Evolutionary conservation across 805 yeast genomes (phyloP).

Genomic region (Myxozyma lipomycoides): DNA sequence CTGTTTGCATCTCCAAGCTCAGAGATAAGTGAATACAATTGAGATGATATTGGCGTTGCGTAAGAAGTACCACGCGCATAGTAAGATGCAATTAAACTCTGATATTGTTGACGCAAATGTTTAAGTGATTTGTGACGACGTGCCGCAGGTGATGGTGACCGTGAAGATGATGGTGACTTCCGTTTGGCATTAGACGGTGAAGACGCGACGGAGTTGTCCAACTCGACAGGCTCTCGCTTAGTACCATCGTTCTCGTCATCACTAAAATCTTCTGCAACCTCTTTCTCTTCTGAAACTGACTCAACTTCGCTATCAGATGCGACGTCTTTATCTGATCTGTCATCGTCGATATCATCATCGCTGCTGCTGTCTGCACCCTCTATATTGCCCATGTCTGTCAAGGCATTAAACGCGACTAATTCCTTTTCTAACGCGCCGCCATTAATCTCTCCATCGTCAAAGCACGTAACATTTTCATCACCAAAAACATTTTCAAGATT

Average conservation of each 20-base stretch:
- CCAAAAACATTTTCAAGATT: slow-evolving; percentile 89
- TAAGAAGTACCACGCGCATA: slow-evolving; percentile 80
- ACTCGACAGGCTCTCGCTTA: slow-evolving; percentile 26
- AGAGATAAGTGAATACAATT: slow-evolving; percentile 73
- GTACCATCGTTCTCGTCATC: slow-evolving; percentile 32
- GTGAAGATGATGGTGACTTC: slow-evolving; percentile 34
- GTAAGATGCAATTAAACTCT: slow-evolving; percentile 63
- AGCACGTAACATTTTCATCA: slow-evolving; percentile 63
- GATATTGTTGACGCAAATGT: slow-evolving; percentile 42
- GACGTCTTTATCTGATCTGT: slow-evolving; percentile 33
- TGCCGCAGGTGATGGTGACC: slow-evolving; percentile 24
- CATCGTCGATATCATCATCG: slow-evolving; percentile 41
- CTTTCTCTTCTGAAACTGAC: slow-evolving; percentile 32
- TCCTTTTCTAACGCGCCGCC: slow-evolving; percentile 51
- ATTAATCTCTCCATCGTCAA: slow-evolving; percentile 80
- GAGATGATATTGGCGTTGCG: slow-evolving; percentile 69
- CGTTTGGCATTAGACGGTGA: slow-evolving; percentile 26
- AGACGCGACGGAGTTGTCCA: not conserved
- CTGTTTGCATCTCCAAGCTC: slow-evolving; percentile 73
- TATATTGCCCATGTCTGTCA: slow-evolving; percentile 38
- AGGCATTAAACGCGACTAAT: slow-evolving; percentile 53
- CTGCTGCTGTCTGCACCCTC: slow-evolving; percentile 34
- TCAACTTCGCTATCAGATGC: slow-evolving; percentile 38
- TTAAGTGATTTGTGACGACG: slow-evolving; percentile 37
- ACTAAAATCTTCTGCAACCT: slow-evolving; percentile 12